Conservation (phyloP, 176 grass and related monocot genomes). For the Dendrocalamus sinicus region DNA sequence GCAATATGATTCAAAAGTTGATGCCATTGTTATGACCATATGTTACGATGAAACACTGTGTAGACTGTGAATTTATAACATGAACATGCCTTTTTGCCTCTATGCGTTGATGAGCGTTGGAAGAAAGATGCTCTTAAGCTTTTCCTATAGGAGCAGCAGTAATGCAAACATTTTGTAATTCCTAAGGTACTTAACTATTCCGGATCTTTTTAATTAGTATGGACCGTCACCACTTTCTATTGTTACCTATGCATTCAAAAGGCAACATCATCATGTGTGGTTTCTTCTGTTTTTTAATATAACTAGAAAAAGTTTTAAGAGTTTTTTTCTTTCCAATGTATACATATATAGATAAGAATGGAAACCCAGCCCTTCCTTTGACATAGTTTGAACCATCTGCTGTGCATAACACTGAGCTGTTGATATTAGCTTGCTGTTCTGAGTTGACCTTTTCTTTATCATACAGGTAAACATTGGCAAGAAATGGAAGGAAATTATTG, state of each 20-base stretch:
- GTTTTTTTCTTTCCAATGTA: neutral
- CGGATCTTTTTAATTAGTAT: neutral
- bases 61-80: neutral
- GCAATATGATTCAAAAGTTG: neutral
- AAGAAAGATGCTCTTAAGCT: neutral
- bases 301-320: neutral
- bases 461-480: conserved; percentile 91
- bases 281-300: neutral
- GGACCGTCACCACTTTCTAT: neutral
- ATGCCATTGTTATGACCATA: neutral
- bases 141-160: conserved; percentile 13
- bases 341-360: neutral
- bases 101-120: neutral
- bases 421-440: neutral
- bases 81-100: conserved; percentile 11
- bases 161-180: conserved; percentile 16
- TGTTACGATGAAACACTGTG: neutral
- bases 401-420: neutral
- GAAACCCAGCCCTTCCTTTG: neutral
- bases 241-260: neutral
- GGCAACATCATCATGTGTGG: neutral
- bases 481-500: conserved; percentile 98
- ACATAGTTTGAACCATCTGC: neutral
- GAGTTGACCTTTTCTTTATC: neutral
- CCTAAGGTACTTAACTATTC: neutral